A percentile compares a stretch with the other conserved stretches of the same genome.
Conservation (phyloP, 192 early-diverging fungal genomes). For the Oehlia diaphana region DNA sequence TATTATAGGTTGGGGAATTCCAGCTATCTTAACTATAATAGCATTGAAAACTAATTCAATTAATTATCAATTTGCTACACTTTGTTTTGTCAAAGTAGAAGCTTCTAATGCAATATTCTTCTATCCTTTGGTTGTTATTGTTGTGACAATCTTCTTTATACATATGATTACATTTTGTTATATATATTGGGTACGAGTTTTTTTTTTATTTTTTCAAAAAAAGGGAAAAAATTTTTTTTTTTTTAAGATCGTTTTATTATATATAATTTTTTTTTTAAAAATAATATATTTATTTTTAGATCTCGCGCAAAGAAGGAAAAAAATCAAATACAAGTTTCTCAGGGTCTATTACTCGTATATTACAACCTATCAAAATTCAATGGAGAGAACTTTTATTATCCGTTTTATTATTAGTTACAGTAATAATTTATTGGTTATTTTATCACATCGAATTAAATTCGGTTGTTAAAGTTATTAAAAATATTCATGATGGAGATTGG, state of each 20-base stretch:
- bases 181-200: constrained; percentile 41
- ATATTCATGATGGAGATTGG: constrained; percentile 32
- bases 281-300: background rate
- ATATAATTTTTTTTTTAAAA: background rate
- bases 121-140: constrained; percentile 52
- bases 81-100: constrained; percentile 48
- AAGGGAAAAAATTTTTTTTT: background rate
- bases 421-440: constrained; percentile 59
- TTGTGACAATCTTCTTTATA: constrained; percentile 49
- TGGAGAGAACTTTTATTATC: constrained; percentile 56
- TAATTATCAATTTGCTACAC: constrained; percentile 50
- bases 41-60: constrained; percentile 42
- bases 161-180: constrained; percentile 54
- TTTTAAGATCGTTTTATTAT: too few relatives aligned
- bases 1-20: constrained; percentile 50
- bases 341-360: constrained; percentile 39
- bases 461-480: constrained; percentile 27
- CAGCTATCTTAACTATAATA: constrained; percentile 37
- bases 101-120: constrained; percentile 48
- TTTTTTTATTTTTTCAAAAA: background rate
- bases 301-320: background rate
- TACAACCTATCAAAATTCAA: constrained; percentile 42
- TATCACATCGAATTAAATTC: constrained; percentile 44
- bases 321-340: constrained; percentile 14
- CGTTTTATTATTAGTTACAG: constrained; percentile 36